phyloP scores from a whole-genome alignment of 176 grass and related monocot species.

The Carex pumila region DNA sequence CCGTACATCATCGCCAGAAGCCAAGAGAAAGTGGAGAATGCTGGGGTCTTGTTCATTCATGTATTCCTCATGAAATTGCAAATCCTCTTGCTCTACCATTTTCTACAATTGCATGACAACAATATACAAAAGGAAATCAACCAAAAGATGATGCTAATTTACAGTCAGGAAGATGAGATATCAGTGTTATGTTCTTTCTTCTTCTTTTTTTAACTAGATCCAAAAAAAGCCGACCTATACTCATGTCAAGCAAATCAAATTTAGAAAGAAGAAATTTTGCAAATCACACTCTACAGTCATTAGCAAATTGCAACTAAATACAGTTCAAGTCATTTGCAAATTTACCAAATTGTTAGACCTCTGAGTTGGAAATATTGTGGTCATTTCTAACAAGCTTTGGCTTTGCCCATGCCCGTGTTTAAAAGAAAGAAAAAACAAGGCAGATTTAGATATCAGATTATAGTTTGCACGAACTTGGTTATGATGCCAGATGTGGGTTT shows the following conservation, averaged over 20 bases:
- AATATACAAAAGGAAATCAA: conserved; percentile 2
- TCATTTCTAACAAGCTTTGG: background rate
- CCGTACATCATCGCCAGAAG: conserved; percentile 93
- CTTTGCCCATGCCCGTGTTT: background rate
- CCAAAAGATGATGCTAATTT: background rate
- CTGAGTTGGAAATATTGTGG: background rate
- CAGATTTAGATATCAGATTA: background rate
- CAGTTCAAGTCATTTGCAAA: background rate
- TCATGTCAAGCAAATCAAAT: background rate
- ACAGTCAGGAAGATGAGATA: background rate
- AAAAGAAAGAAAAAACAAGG: background rate
- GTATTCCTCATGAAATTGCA: conserved; percentile 92
- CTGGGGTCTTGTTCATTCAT: conserved; percentile 99
- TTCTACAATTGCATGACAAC: conserved; percentile 44
- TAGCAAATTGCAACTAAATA: background rate
- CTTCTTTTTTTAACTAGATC: background rate
- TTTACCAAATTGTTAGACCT: background rate
- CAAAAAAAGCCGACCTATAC: background rate
- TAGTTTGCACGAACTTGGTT: background rate
- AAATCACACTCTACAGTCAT: background rate
- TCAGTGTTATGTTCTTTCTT: background rate
- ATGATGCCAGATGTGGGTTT: background rate
- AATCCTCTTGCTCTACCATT: conserved; percentile 90
- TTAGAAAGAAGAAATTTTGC: background rate
- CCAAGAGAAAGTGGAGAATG: conserved; percentile 95